Evolutionary conservation across 1,139 yeast genomes (phyloP).

Genomic region (Geotrichum macrosporum): DNA sequence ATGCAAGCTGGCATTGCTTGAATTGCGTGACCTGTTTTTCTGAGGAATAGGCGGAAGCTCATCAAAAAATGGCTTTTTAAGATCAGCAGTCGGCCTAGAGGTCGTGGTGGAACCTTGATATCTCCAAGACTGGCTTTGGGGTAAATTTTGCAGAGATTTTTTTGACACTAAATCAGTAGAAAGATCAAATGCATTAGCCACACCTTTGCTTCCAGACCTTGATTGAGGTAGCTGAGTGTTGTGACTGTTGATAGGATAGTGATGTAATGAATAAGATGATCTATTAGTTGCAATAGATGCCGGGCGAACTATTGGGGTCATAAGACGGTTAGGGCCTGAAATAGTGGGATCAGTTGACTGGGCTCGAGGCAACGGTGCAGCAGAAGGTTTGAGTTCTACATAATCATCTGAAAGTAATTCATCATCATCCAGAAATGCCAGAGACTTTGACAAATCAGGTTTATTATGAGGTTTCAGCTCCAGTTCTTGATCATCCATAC

Average conservation of each 20-base stretch:
- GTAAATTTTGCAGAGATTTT: conserved; percentile 9
- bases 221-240: background rate
- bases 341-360: conserved; percentile 2
- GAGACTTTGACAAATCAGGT: conserved; percentile 24
- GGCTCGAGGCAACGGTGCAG: conserved; percentile 2
- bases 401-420: conserved; percentile 44
- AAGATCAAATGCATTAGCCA: conserved; percentile 53
- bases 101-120: conserved; percentile 15
- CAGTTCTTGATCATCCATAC: conserved; percentile 14
- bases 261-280: background rate
- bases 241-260: background rate
- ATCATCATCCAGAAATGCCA: conserved; percentile 47
- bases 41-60: conserved; percentile 44
- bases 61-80: conserved; percentile 48
- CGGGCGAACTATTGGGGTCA: background rate
- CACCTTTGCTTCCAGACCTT: conserved; percentile 16
- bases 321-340: background rate
- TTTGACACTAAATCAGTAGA: conserved; percentile 54
- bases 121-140: conserved; percentile 12
- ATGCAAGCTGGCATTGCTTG: conserved; percentile 18
- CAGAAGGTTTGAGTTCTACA: conserved; percentile 18
- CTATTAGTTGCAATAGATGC: conserved; percentile 1
- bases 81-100: conserved; percentile 14
- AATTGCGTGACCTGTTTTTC: conserved; percentile 24
- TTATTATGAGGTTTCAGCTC: conserved; percentile 3